phyloP scores from a whole-genome alignment of 140 eudicot genomes.

The Cichorium intybus region DNA sequence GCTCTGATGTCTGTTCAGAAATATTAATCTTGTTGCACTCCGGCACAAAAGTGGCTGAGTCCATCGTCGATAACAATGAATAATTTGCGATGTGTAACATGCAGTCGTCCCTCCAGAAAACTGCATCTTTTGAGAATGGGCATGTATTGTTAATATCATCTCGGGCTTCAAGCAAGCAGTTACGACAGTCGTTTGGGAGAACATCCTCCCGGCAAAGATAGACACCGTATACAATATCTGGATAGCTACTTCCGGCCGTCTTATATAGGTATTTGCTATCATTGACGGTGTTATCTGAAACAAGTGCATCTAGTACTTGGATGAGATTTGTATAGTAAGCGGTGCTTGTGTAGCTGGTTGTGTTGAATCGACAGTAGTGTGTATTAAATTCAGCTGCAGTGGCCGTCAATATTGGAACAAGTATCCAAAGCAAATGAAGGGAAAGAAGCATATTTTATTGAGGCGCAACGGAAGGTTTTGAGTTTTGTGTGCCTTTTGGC shows the following conservation, averaged over 20 bases:
- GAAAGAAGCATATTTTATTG: constrained; percentile 7
- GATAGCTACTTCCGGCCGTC: background rate
- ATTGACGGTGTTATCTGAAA: background rate
- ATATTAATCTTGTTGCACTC: background rate
- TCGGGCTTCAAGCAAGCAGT: constrained; percentile 14
- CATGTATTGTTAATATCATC: background rate
- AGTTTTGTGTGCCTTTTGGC: background rate
- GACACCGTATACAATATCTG: background rate
- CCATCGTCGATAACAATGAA: background rate
- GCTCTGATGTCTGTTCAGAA: background rate
- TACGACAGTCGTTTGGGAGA: constrained; percentile 13
- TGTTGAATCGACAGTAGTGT: constrained; percentile 1
- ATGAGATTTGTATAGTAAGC: background rate
- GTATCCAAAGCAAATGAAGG: constrained; percentile 7
- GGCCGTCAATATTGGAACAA: constrained; percentile 6
- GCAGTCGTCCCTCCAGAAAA: constrained; percentile 1
- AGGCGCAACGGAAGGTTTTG: background rate
- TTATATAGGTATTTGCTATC: background rate
- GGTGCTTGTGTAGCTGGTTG: background rate
- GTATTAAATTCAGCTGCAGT: constrained; percentile 11
- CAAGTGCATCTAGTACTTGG: constrained; percentile 1
- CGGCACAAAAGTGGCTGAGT: background rate
- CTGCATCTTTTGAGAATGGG: background rate
- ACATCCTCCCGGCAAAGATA: constrained; percentile 4
- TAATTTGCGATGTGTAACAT: constrained; percentile 3